A percentile compares a stretch with the other conserved stretches of the same genome.
These are phyloP conservation scores for Furcasterigmium furcatum DNA, from an alignment of 2,329 filamentous ascomycete genomes.

Conservation along the genomic window DNA sequence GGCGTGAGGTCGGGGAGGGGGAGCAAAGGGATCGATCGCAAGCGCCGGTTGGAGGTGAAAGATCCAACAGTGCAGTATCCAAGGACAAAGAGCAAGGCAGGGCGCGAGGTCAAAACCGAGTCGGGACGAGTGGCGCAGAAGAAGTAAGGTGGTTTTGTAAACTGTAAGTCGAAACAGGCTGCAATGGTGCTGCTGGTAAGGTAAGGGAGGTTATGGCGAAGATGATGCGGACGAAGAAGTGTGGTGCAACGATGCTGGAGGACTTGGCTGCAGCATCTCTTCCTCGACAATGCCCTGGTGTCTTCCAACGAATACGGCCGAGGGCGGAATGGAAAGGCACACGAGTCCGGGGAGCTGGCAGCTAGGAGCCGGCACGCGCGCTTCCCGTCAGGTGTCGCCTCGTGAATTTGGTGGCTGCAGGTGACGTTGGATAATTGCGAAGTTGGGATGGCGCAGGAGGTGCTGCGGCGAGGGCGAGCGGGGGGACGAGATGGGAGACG, in stretches of 20 bases:
- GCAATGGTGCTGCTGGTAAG: not conserved
- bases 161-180: not conserved
- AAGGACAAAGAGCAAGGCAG: not conserved
- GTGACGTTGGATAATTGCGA: too few relatives aligned
- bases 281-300: conserved; percentile 1
- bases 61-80: not conserved
- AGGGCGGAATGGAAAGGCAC: too few relatives aligned
- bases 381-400: too few relatives aligned
- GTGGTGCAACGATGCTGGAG: conserved; percentile 10
- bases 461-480: too few relatives aligned
- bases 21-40: not conserved
- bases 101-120: not conserved
- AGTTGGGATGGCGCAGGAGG: too few relatives aligned
- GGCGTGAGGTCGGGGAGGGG: not conserved
- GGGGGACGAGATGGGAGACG: too few relatives aligned
- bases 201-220: conserved; percentile 5
- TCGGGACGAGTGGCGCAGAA: too few relatives aligned
- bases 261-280: conserved; percentile 9
- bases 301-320: too few relatives aligned
- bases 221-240: conserved; percentile 3
- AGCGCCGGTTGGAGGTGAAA: not conserved
- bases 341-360: too few relatives aligned
- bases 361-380: too few relatives aligned
- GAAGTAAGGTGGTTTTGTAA: too few relatives aligned
- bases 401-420: too few relatives aligned